A percentile compares a stretch with the other conserved stretches of the same genome.
Conservation (phyloP, 768 basidiomycete species). For the Fomitopsis pulvina region DNA sequence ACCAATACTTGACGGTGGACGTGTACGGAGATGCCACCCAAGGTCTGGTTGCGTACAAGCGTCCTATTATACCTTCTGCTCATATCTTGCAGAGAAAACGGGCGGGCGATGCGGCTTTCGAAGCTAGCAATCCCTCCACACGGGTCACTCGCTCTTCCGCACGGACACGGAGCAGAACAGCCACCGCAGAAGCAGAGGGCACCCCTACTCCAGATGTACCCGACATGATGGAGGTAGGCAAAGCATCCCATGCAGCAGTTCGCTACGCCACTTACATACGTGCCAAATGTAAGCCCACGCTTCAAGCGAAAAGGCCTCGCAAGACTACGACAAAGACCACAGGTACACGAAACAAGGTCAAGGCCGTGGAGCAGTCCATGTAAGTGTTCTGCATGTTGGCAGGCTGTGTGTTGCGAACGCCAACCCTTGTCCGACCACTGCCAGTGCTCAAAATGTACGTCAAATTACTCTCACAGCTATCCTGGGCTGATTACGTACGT, state of each 20-base stretch:
- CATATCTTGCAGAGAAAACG: conserved; percentile 48
- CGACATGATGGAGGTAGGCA: conserved; percentile 4
- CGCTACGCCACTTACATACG: background rate
- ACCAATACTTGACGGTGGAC: background rate
- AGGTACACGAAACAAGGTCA: conserved; percentile 5
- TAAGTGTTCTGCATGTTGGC: background rate
- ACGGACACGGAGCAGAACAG: conserved; percentile 9
- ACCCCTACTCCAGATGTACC: background rate
- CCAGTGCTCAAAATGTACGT: conserved; percentile 13
- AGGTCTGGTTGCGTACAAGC: conserved; percentile 9
- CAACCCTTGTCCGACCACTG: conserved; percentile 9
- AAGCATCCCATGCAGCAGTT: background rate
- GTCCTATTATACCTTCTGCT: background rate
- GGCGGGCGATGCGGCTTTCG: conserved; percentile 16
- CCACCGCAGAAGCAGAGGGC: background rate
- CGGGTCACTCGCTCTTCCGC: conserved; percentile 17
- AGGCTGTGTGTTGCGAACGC: background rate
- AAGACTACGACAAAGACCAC: conserved; percentile 9
- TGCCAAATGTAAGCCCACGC: conserved; percentile 6
- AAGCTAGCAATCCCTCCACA: background rate
- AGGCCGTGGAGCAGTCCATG: conserved; percentile 3
- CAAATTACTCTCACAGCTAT: conserved; percentile 2
- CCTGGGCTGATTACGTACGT: conserved; percentile 1
- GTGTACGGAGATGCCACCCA: conserved; percentile 16
- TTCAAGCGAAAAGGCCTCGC: conserved; percentile 15